Conservation (phyloP, 495 filamentous ascomycete species). For the Beverwykella pulmonaria region DNA sequence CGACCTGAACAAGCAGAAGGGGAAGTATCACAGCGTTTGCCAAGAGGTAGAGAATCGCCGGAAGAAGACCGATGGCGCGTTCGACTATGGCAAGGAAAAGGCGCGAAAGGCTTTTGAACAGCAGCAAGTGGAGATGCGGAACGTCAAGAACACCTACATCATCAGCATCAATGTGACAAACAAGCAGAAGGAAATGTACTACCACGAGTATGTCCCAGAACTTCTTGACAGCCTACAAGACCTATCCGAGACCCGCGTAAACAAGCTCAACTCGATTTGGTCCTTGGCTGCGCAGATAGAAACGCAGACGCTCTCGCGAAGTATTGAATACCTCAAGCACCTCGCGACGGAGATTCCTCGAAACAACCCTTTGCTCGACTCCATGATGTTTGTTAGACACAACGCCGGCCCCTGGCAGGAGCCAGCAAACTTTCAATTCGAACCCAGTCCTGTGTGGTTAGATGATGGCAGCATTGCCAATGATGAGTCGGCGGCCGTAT, state of each 20-base stretch:
- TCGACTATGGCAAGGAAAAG: conserved; percentile 80
- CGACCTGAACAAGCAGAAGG: conserved; percentile 88
- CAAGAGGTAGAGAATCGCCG: conserved; percentile 93
- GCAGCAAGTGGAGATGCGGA: conserved; percentile 90
- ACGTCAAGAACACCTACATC: conserved; percentile 96
- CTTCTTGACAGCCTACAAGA: conserved; percentile 87
- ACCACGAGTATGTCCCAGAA: conserved; percentile 93
- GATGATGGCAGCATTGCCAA: conserved; percentile 82
- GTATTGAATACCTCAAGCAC: conserved; percentile 68
- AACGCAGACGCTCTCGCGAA: conserved; percentile 66
- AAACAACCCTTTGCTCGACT: conserved; percentile 86
- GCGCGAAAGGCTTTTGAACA: conserved; percentile 88
- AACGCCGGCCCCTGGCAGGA: conserved; percentile 82
- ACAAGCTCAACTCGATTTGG: conserved; percentile 85
- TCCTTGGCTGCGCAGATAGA: conserved; percentile 78
- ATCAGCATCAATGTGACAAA: conserved; percentile 95
- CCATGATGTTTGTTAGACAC: conserved; percentile 95
- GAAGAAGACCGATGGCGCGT: conserved; percentile 89
- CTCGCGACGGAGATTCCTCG: conserved; percentile 80
- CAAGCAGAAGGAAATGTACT: conserved; percentile 94
- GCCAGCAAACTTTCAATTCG: conserved; percentile 80
- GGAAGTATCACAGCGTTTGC: conserved; percentile 87
- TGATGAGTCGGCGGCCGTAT: conserved; percentile 84
- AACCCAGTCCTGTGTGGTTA: conserved; percentile 96
- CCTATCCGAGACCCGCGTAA: conserved; percentile 82